Percentiles rank a stretch among this genome's conserved stretches.
These are phyloP conservation scores for Eremothecium sinecaudum DNA, from an alignment of 1,139 yeast species.

Conservation along the genomic window DNA sequence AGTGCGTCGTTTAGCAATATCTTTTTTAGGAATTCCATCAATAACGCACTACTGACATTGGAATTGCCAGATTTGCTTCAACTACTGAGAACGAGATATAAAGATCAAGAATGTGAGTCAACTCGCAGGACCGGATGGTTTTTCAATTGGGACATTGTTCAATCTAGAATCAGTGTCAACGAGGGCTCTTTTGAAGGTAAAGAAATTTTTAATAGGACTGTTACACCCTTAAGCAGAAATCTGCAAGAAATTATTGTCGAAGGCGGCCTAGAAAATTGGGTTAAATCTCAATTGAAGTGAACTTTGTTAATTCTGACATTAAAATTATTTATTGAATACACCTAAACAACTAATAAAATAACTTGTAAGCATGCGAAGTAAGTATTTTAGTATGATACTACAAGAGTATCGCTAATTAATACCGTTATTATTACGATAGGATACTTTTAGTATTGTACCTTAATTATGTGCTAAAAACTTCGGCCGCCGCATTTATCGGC, in stretches of 20 bases:
- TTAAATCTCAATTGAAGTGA: slow-evolving; percentile 36
- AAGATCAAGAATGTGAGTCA: slow-evolving; percentile 47
- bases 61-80: slow-evolving; percentile 84
- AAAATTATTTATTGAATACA: no score
- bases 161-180: slow-evolving; percentile 66
- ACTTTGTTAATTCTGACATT: no score
- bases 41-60: slow-evolving; percentile 85
- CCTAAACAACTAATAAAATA: no score
- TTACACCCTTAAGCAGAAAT: slow-evolving; percentile 91
- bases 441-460: no score
- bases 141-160: slow-evolving; percentile 86
- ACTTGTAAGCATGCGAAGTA: no score
- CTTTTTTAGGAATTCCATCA: slow-evolving; percentile 88
- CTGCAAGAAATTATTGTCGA: slow-evolving; percentile 92
- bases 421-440: no score
- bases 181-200: slow-evolving; percentile 48
- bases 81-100: slow-evolving; percentile 61
- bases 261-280: slow-evolving; percentile 99
- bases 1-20: slow-evolving; percentile 98
- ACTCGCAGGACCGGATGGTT: slow-evolving; percentile 94
- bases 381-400: no score
- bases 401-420: no score
- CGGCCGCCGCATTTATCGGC: no score
- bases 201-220: slow-evolving; percentile 68
- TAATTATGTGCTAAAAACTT: no score